These are phyloP conservation scores for Paraurostyla sp. DNA, from an alignment of 73 alveolate species.

Conservation along the genomic window DNA sequence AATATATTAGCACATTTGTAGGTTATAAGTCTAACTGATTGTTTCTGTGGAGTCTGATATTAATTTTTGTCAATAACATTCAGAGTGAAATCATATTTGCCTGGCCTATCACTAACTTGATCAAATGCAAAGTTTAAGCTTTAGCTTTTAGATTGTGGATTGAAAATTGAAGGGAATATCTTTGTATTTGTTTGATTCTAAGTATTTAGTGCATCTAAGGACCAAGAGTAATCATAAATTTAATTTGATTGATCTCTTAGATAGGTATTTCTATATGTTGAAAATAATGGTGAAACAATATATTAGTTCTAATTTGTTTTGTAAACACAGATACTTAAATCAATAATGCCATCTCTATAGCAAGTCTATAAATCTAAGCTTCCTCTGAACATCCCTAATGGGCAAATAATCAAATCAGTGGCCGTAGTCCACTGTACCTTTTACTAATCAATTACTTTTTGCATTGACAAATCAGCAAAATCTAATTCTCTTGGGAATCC, in stretches of 20 bases:
- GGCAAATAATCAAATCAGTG: conserved; percentile 29
- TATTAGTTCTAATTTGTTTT: neutral
- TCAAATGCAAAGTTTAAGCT: neutral
- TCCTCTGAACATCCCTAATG: conserved; percentile 1
- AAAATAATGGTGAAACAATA: neutral
- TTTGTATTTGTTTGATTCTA: conserved; percentile 25
- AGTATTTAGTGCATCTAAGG: neutral
- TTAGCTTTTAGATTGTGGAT: neutral
- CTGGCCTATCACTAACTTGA: conserved; percentile 21
- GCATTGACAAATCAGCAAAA: neutral
- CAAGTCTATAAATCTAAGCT: neutral
- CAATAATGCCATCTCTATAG: neutral
- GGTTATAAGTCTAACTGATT: neutral
- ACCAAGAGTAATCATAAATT: conserved; percentile 17
- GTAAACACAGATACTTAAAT: neutral
- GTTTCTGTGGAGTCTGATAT: neutral
- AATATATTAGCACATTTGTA: conserved; percentile 28
- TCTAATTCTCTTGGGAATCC: neutral
- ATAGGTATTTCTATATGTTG: neutral
- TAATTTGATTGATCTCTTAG: neutral
- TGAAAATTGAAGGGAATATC: conserved; percentile 3
- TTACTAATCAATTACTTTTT: neutral
- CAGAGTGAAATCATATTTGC: conserved; percentile 23
- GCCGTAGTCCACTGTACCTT: neutral
- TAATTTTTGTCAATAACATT: conserved; percentile 1